A percentile compares a stretch with the other conserved stretches of the same genome.
phyloP scores from a whole-genome alignment of 495 filamentous ascomycete species.

The Cladorrhinum samala region DNA sequence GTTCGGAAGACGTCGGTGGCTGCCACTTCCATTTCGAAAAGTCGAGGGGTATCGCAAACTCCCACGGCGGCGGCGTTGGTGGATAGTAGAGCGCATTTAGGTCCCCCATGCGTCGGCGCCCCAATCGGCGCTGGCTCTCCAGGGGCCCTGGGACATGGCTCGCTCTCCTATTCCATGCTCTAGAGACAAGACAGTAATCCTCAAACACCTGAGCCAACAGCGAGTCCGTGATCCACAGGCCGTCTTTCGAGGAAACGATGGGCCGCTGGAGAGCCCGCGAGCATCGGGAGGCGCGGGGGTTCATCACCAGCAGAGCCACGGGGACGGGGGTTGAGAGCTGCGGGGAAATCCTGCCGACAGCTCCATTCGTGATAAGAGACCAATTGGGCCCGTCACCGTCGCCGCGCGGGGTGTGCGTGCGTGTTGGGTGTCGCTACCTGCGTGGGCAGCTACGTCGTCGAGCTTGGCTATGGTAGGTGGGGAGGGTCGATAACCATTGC shows the following conservation, averaged over 20 bases:
- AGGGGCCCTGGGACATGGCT: slow-evolving; percentile 41
- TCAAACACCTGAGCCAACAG: slow-evolving; percentile 33
- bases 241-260: slow-evolving; percentile 25
- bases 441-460: neutral
- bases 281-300: slow-evolving; percentile 34
- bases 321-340: neutral
- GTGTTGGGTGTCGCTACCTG: neutral
- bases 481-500: neutral
- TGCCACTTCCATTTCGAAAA: slow-evolving; percentile 46
- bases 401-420: neutral
- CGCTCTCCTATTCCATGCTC: slow-evolving; percentile 20
- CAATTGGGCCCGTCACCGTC: neutral
- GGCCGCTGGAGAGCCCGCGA: slow-evolving; percentile 35
- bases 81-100: slow-evolving; percentile 31
- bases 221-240: slow-evolving; percentile 42
- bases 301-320: slow-evolving; percentile 24
- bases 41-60: slow-evolving; percentile 31
- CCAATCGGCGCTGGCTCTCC: slow-evolving; percentile 46
- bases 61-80: slow-evolving; percentile 34
- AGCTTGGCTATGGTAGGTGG: neutral
- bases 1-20: slow-evolving; percentile 18
- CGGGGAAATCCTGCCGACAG: slow-evolving; percentile 1
- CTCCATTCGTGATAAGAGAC: slow-evolving; percentile 6
- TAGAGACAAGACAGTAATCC: slow-evolving; percentile 31
- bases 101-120: slow-evolving; percentile 45